Evolutionary conservation across 371 early-diverging fungal genomes (phyloP).

Genomic region (Parasitella parasitica): DNA sequence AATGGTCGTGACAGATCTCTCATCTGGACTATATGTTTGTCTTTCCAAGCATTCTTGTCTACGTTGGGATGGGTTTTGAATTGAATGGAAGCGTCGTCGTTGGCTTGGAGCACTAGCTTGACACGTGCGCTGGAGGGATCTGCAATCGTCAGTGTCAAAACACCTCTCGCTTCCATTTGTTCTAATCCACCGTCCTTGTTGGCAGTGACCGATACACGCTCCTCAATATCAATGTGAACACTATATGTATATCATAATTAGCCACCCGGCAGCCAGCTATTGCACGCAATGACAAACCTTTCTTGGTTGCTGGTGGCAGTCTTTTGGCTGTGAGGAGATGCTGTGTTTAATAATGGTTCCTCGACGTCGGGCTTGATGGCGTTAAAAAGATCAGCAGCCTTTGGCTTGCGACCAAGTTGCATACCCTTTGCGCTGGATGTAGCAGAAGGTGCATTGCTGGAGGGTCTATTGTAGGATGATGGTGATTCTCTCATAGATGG

Average conservation of each 20-base stretch:
- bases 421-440: slow-evolving; percentile 80
- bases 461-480: slow-evolving; percentile 23
- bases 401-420: slow-evolving; percentile 90
- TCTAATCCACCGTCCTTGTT: slow-evolving; percentile 92
- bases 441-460: slow-evolving; percentile 30
- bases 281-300: slow-evolving; percentile 13
- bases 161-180: slow-evolving; percentile 91
- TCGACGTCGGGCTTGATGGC: slow-evolving; percentile 82
- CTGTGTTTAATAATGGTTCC: slow-evolving; percentile 30
- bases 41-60: slow-evolving; percentile 85
- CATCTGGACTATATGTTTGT: slow-evolving; percentile 71
- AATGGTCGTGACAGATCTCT: slow-evolving; percentile 81
- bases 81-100: slow-evolving; percentile 65
- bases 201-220: slow-evolving; percentile 79
- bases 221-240: slow-evolving; percentile 86
- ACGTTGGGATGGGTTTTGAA: slow-evolving; percentile 98
- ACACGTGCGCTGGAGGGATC: slow-evolving; percentile 64
- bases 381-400: slow-evolving; percentile 76
- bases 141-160: slow-evolving; percentile 74
- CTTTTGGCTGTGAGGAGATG: slow-evolving; percentile 12
- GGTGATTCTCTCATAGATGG: slow-evolving; percentile 32
- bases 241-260: too few relatives aligned
- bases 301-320: slow-evolving; percentile 18
- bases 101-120: slow-evolving; percentile 54
- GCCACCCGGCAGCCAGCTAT: too few relatives aligned